A percentile compares a stretch with the other conserved stretches of the same genome.
These are phyloP conservation scores for Alternaria alternata DNA, from an alignment of 2,329 filamentous ascomycete genomes.

Conservation along the genomic window DNA sequence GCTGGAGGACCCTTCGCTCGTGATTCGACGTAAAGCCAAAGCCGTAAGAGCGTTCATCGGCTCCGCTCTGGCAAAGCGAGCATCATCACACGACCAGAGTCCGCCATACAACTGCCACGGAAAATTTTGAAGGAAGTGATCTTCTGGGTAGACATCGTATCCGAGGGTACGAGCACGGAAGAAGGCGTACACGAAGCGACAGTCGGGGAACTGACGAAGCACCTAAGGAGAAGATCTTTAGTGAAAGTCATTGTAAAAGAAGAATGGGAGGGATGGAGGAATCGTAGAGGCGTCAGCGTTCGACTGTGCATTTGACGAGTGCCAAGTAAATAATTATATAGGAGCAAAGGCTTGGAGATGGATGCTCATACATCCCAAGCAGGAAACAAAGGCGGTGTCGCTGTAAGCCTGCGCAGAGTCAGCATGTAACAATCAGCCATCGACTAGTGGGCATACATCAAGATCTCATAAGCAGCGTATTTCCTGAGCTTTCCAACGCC, in stretches of 20 bases:
- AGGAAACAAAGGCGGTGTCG: conserved; percentile 49
- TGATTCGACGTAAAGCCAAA: conserved; percentile 41
- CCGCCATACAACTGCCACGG: conserved; percentile 51
- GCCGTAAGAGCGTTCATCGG: conserved; percentile 33
- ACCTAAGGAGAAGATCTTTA: conserved; percentile 42
- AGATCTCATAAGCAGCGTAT: conserved; percentile 79
- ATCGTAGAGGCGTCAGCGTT: background rate
- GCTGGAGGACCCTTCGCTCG: conserved; percentile 34
- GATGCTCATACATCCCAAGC: conserved; percentile 53
- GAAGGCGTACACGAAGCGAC: conserved; percentile 50
- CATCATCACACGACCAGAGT: conserved; percentile 49
- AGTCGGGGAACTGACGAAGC: conserved; percentile 48
- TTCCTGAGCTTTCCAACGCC: conserved; percentile 72
- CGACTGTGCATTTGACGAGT: conserved; percentile 12
- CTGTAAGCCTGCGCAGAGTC: conserved; percentile 42
- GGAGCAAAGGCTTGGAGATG: conserved; percentile 4
- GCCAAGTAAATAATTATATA: conserved; percentile 29
- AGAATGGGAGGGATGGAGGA: background rate
- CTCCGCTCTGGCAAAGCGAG: conserved; percentile 47
- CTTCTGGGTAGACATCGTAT: conserved; percentile 51
- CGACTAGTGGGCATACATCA: conserved; percentile 65
- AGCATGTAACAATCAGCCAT: background rate
- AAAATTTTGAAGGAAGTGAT: conserved; percentile 48
- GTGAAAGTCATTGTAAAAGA: conserved; percentile 18
- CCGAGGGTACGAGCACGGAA: conserved; percentile 48